Conservation (phyloP, 345 rosid species). For the Populus ilicifolia region DNA sequence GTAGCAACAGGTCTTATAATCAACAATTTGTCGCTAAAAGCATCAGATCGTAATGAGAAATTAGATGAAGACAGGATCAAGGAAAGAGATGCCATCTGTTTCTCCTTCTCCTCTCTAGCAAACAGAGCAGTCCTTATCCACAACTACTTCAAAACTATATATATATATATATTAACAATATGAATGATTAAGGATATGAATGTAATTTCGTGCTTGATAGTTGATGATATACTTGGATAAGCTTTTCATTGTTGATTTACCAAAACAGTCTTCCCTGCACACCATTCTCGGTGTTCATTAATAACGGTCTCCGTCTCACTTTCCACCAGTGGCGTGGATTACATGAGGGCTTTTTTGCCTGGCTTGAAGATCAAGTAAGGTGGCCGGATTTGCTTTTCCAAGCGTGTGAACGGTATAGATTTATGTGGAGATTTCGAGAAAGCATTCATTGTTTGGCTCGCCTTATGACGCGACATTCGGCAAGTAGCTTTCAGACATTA, state of each 20-base stretch:
- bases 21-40: not conserved
- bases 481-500: not conserved
- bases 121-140: not conserved
- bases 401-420: not conserved
- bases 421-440: not conserved
- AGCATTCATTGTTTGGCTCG: not conserved
- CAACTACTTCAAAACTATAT: no score
- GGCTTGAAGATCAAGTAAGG: not conserved
- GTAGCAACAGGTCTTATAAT: not conserved
- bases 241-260: not conserved
- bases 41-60: not conserved
- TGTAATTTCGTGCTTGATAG: not conserved
- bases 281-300: not conserved
- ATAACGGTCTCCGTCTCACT: not conserved
- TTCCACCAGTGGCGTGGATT: not conserved
- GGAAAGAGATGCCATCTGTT: not conserved
- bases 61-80: not conserved
- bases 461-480: not conserved
- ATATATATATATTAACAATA: no score
- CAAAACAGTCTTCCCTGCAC: not conserved
- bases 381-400: not conserved
- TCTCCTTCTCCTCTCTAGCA: not conserved
- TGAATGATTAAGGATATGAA: not conserved
- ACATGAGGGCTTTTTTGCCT: not conserved
- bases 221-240: no score